Evolutionary conservation across 495 filamentous ascomycete genomes (phyloP), one percentile per base, ranked within the genome.

Genomic region (Aspergillus steynii): DNA sequence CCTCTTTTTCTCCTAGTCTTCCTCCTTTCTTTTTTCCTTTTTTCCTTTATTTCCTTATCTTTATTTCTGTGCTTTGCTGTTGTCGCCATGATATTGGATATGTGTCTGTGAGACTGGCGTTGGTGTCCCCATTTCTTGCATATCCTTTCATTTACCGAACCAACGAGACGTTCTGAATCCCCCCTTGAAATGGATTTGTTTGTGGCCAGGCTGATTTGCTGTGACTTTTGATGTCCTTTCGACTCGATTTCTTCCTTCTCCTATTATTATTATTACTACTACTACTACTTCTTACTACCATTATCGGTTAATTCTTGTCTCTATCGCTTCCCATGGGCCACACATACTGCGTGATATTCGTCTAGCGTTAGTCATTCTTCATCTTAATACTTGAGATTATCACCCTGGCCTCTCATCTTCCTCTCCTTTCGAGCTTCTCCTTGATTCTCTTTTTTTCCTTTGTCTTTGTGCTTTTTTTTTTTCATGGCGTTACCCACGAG

Each of bases 31-130:
- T 42, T 42, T 42, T 42, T 42, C 14, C 37, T 15, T 12, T 42
- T 4, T 42, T 42, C 4, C 14, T 42, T 42, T 42, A 42, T 42
- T 42, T 42, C 37, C 37, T 42, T 42, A 14, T 15, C 8, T 61
- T 59, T 63, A 58, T 64, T 57, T 64, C 62, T 56, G 31, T 58
- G 32, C 67, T 68, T 66, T 68, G 31, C 61, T 60, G 59, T 65
- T 56, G 59, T 61, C 57, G 60, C 62, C 65, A 68, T 63, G 59
- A 65, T 64, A 61, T 42, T 69, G 71, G 74, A 72, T 75, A 68
- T 73, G 70, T 73, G 57, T 56, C 56, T 49, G 66, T 68, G 74
- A 74, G 67, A 74, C 65, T 72, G 77, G 77, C 77, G 77, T 79
- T 79, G 72, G 75, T 72, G 73, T 74, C 65, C 66, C 66, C 67